Percentiles rank a stretch among this genome's conserved stretches.
Conservation (phyloP, 495 filamentous ascomycete genomes). For the Lepidopterella palustris region DNA sequence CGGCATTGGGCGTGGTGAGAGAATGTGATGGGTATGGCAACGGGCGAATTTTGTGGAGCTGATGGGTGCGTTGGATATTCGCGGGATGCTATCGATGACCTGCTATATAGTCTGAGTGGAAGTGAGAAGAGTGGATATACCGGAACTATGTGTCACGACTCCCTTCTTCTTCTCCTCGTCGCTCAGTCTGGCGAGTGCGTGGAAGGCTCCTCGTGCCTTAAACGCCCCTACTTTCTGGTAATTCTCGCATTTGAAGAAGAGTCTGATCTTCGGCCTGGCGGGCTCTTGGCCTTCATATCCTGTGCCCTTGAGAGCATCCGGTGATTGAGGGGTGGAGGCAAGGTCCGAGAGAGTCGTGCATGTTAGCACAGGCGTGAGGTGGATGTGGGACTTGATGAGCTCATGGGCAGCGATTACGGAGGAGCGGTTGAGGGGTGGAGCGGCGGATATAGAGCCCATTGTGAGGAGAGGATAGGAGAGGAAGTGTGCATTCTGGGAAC, state of each 20-base stretch:
- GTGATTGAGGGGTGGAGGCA: constrained; percentile 63
- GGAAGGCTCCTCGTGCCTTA: constrained; percentile 85
- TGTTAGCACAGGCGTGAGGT: constrained; percentile 78
- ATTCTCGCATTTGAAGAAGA: constrained; percentile 98
- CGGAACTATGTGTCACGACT: constrained; percentile 88
- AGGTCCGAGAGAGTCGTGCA: constrained; percentile 62
- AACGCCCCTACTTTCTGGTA: constrained; percentile 87
- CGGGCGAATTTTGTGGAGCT: too few relatives aligned
- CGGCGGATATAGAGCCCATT: constrained; percentile 40
- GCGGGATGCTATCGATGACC: not conserved
- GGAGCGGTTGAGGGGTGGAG: constrained; percentile 57
- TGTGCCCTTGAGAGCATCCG: constrained; percentile 49
- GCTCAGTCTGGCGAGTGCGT: constrained; percentile 71
- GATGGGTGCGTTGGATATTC: not conserved
- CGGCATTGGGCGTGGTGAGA: not conserved
- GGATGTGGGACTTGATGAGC: constrained; percentile 68
- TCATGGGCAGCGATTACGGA: constrained; percentile 63
- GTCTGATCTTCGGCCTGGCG: constrained; percentile 57
- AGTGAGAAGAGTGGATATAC: constrained; percentile 39
- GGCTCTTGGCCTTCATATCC: constrained; percentile 52
- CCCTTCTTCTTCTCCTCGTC: constrained; percentile 57
- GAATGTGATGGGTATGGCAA: not conserved
- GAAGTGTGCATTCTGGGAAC: not conserved
- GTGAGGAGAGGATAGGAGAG: not conserved
- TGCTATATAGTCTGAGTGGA: not conserved